Percentiles rank a stretch among this genome's conserved stretches.
These are phyloP conservation scores for Blastocystis sp. DNA, from an alignment of 352 stramenopile genomes.

Conservation along the genomic window DNA sequence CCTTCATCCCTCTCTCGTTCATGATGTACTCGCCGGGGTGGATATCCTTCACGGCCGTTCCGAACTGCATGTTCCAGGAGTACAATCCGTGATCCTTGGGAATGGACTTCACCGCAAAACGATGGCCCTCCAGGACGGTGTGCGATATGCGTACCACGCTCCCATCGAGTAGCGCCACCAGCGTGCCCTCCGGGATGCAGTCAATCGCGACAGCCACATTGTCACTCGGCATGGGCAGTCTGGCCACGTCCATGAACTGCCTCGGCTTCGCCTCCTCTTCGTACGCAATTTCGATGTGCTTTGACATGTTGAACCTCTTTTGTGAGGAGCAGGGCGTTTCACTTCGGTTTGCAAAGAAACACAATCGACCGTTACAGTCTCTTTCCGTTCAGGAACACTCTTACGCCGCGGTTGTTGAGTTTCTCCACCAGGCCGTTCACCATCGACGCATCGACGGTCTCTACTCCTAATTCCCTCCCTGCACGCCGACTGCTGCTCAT, in stretches of 20 bases:
- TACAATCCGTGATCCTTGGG: slow-evolving; percentile 23
- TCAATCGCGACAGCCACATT: slow-evolving; percentile 67
- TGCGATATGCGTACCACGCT: slow-evolving; percentile 19
- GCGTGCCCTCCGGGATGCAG: slow-evolving; percentile 5
- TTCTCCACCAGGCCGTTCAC: not conserved
- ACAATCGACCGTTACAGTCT: not conserved
- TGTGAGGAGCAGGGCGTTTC: not conserved
- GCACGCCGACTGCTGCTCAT: not conserved
- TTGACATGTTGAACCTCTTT: not conserved
- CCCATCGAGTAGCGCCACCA: slow-evolving; percentile 23
- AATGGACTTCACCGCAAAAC: slow-evolving; percentile 68
- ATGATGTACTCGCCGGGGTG: slow-evolving; percentile 58
- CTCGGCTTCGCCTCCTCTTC: not conserved
- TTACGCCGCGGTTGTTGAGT: not conserved
- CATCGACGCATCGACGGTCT: not conserved
- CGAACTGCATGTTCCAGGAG: slow-evolving; percentile 65
- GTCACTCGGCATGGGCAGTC: slow-evolving; percentile 38
- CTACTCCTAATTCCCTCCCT: not conserved
- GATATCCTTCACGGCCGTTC: slow-evolving; percentile 50
- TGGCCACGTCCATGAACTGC: slow-evolving; percentile 38
- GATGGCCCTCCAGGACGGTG: slow-evolving; percentile 68
- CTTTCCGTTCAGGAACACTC: not conserved
- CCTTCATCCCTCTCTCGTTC: slow-evolving; percentile 33
- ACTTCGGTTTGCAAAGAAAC: not conserved
- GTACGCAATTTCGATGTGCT: not conserved